Evolutionary conservation across 2,329 filamentous ascomycete species (phyloP), one percentile per base, ranked within the genome.

Genomic region (Clonostachys solani): DNA sequence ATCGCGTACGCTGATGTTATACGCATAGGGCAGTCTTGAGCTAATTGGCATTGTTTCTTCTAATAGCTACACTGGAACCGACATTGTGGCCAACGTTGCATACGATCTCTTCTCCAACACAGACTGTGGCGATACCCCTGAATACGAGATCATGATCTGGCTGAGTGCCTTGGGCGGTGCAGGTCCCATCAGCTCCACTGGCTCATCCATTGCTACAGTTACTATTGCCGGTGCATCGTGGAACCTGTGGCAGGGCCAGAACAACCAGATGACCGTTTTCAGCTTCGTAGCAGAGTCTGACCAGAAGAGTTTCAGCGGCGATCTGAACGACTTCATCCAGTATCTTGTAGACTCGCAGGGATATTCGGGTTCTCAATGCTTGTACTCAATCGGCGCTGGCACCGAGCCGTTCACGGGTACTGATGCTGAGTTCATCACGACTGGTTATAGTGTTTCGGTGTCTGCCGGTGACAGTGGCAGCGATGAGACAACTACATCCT

Each of bases 101-200:
- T 85, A 82, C 56, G 80, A 84, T 58, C 62, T 84, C 44, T 85
- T 85, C 65, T 80, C 80, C n/a, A 66, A 68, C 7, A 61, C 62
- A 57, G 62, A 29, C 68, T 74, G 40, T 52, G 52, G 16, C 50
- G 58, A 19, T 59, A 60, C 42, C 49, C 46, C 37, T 2, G 63
- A 64, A 33, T 84, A 80, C 57, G 83, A 86, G 63, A 68, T 86
- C 55, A 86, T 86, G 82, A 73, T 86, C 53, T 86, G 83, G 82
- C 60, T 47, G 17, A 54, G 40, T 18, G 43, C 47, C 38, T 37
- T 49, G 2, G 78, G 79, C 5, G 78, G 80, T 19, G 81, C 84
- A 56, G 74, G 72, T 45, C 60, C 65, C 47, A 75, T 71, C 33
- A 56, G 53, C 16, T 48, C 50, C 2, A 50, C 50, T 10, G 79